Base-by-base conservation (phyloP, 768 basidiomycete species). In the Mycena galericulata region DNA sequence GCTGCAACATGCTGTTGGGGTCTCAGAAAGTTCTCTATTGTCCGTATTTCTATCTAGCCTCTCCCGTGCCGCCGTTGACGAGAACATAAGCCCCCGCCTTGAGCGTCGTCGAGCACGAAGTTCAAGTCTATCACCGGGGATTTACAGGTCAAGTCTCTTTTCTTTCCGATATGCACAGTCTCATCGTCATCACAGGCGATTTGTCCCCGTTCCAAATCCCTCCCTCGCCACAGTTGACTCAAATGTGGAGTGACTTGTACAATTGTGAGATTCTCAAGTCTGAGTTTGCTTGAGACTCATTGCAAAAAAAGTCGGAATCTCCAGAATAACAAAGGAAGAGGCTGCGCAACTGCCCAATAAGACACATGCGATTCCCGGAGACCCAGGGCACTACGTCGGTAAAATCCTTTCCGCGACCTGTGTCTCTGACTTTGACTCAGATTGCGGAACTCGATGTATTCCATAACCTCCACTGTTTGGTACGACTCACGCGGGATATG, bases 271-370 rank as follows among this genome's bases (percentile, higher is more conserved):
- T 27, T 29, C 15, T 43, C 55, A 1, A n/a, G 24, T 34, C 10
- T 2, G 4, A 9, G 7, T 11, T 36, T 8, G 32, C 32, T 26
- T 12, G 30, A 20, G 12, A 36, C 22, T 3, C 3, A 65, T 30
- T 26, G 6, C 12, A 20, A 9, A 36, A 4, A 6, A 17, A 65
- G 63, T 14, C 30, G 63, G 63, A 4, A 27, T 66, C 22, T 66
- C 65, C 11, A 12, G 65, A 18, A 66, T 66, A 11, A 53, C 65
- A 6, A 59, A 54, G 26, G 49, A 66, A 22, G 62, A 72, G 54
- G 67, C 71, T 2, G 67, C 67, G 5, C 57, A 4, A 7, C 71
- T 72, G 17, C 71, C 71, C n/a, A 72, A 72, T 32, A 69, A 69
- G 46, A 72, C 71, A 0, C 56, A 63, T 14, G 54, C 50, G 17